Evolutionary conservation across 2,329 filamentous ascomycete genomes (phyloP), one percentile per base, ranked within the genome.

Genomic region (Epichloe brachyelytri): DNA sequence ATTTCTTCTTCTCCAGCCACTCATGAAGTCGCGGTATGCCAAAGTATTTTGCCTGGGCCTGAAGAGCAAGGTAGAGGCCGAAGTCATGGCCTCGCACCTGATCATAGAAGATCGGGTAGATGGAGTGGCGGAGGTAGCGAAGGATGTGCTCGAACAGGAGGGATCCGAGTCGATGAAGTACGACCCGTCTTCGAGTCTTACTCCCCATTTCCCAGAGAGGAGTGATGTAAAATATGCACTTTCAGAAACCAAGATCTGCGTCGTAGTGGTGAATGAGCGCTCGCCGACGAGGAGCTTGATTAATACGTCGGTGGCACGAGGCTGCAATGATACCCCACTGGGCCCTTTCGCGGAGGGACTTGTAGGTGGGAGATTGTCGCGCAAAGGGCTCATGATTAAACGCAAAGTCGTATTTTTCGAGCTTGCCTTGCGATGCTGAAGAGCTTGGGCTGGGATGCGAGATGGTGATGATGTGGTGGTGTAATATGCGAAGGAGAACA

Each of bases 141-240:
- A 68, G 58, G 49, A 70, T 57, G 47, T 70, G 60, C 14, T 56
- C 53, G 54, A 72, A 71, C 5, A 67, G 49, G 59, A 58, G 0
- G 63, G 60, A 50, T 71, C 68, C 0, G 63, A 61, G 53, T 71
- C 68, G 37, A 72, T 51, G 55, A 69, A 69, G 57, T 66, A 68
- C 14, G 62, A 47, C 17, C 53, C 51, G 19, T 66, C 58, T 4
- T 53, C 41, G 14, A 55, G 50, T n/a, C n/a, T n/a, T n/a, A n/a
- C n/a, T n/a, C n/a, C 12, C 46, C 46, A 46, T 36, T 1, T 2
- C 4, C 12, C 8, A 1, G 44, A 20, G 33, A 46, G 34, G 19
- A 36, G 44, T 2, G 33, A 22, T 37, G 11, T 12, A 3, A 46
- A 46, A 14, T 46, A 46, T 33, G 11, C n/a, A 19, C 46, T 48